A percentile compares a stretch with the other conserved stretches of the same genome.
These are phyloP conservation scores for Aspergillus pseudoglaucus DNA, from an alignment of 2,329 filamentous ascomycete species.

Conservation along the genomic window DNA sequence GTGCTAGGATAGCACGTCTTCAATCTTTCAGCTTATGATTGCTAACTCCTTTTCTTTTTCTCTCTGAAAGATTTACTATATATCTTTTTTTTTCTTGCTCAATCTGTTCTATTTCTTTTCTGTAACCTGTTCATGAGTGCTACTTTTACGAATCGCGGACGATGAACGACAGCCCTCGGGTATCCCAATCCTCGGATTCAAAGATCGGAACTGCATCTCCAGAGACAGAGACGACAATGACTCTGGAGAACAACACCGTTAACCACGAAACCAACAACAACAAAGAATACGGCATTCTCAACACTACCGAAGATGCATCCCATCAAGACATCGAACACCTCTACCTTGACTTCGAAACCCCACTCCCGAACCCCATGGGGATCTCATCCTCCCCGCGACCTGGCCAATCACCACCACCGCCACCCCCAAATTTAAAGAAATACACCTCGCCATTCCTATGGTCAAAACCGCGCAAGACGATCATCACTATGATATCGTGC, in stretches of 20 bases:
- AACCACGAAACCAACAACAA: not conserved
- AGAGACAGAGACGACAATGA: not conserved
- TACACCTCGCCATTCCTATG: conserved; percentile 67
- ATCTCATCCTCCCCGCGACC: conserved; percentile 17
- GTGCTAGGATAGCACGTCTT: too few relatives aligned
- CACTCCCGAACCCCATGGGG: conserved; percentile 40
- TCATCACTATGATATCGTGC: conserved; percentile 65
- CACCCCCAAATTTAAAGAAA: conserved; percentile 57
- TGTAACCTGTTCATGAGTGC: too few relatives aligned
- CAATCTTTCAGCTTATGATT: too few relatives aligned
- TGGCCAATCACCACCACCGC: conserved; percentile 37
- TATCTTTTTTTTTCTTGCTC: too few relatives aligned
- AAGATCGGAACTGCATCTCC: not conserved
- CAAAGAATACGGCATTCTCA: not conserved
- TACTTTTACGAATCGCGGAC: not conserved
- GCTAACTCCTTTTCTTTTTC: not conserved
- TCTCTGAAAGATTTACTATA: not conserved
- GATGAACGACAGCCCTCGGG: not conserved
- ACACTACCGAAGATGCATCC: not conserved
- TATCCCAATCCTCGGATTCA: not conserved
- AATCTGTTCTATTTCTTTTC: not conserved
- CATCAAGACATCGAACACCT: conserved; percentile 42
- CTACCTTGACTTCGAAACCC: conserved; percentile 56
- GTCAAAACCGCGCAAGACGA: conserved; percentile 58
- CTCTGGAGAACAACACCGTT: not conserved